These are phyloP conservation scores for Trametes cubensis DNA, from an alignment of 768 basidiomycete genomes.

Conservation along the genomic window DNA sequence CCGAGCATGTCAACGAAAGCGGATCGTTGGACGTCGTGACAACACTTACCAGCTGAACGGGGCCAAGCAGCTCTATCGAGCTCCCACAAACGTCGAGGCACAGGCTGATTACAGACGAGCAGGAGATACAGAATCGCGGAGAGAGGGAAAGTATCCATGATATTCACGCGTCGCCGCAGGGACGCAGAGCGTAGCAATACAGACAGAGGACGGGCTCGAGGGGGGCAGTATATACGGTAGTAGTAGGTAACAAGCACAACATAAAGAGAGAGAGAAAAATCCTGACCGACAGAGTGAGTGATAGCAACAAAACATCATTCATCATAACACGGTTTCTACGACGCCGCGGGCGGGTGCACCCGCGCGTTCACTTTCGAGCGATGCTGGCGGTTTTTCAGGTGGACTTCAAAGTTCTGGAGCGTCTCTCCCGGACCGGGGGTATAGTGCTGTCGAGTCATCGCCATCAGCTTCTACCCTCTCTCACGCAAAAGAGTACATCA, in stretches of 20 bases:
- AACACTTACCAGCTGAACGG: too few species aligned
- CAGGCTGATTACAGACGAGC: too few species aligned
- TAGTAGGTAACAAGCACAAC: constrained; percentile 28
- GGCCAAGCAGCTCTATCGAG: too few species aligned
- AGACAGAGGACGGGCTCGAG: not conserved
- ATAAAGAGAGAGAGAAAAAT: too few species aligned
- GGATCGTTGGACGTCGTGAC: too few species aligned
- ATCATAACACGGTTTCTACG: constrained; percentile 11
- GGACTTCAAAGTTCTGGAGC: constrained; percentile 88
- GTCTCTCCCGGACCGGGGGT: constrained; percentile 89
- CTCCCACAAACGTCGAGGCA: too few species aligned
- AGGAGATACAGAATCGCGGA: too few species aligned
- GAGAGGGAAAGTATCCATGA: constrained; percentile 1
- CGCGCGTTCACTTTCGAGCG: constrained; percentile 73
- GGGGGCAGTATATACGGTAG: constrained; percentile 14
- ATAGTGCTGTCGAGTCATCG: constrained; percentile 61
- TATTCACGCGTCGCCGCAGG: constrained; percentile 1
- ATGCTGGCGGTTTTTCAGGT: constrained; percentile 84
- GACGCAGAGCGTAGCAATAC: constrained; percentile 20
- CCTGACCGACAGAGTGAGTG: constrained; percentile 19
- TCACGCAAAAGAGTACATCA: not conserved
- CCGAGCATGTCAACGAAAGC: too few species aligned
- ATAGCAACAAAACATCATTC: constrained; percentile 11
- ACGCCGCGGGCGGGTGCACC: constrained; percentile 25
- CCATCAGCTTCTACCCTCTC: constrained; percentile 16